Base-by-base conservation (phyloP, 345 rosid genomes). In the Eucalyptus paniculata region DNA sequence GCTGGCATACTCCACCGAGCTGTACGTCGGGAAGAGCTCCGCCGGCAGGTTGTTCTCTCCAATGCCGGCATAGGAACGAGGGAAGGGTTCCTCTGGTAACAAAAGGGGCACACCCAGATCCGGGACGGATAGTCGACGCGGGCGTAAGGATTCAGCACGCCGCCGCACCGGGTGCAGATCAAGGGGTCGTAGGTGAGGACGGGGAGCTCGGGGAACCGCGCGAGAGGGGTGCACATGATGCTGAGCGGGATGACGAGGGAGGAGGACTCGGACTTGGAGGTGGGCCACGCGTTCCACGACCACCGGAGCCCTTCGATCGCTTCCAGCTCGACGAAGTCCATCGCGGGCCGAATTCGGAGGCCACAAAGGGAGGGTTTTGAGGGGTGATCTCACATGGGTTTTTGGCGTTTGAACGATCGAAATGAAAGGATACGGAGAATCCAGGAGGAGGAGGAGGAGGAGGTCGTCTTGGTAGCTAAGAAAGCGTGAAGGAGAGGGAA, bases 241-340 rank as follows among this genome's bases (percentile, higher is more conserved):
- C 96, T 89, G 58, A 96, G 92, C 5, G 99, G 99, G 91, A 98
- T 91, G 19, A 94, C 87, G 69, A 97, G 96, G 12, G 98, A 92
- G 13, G 94, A 26, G n/a, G 93, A 92, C 82, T 95, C 96, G 69
- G 96, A 80, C 89, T 95, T 95, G 10, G 95, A 93, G 1, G 97
- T 93, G 2, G 99, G 99, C 99, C 99, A 98, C 69, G 99, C 95
- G 93, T 97, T 96, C 99, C 99, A 97, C 17, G 99, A 89, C 99
- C 99, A 98, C 8, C 99, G 94, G 17, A 98, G 94, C 23, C 99
- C 98, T 37, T 98, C 99, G 93, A 96, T 98, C 89, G 95, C 95
- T 90, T 98, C 99, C 58, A 98, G 90, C 58, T 98, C 99, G 53
- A 92, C 62, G 91, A 98, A 98, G 94, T 97, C 99, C 99, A 98